phyloP scores from a whole-genome alignment of 345 rosid species.

The Populus ilicifolia region DNA sequence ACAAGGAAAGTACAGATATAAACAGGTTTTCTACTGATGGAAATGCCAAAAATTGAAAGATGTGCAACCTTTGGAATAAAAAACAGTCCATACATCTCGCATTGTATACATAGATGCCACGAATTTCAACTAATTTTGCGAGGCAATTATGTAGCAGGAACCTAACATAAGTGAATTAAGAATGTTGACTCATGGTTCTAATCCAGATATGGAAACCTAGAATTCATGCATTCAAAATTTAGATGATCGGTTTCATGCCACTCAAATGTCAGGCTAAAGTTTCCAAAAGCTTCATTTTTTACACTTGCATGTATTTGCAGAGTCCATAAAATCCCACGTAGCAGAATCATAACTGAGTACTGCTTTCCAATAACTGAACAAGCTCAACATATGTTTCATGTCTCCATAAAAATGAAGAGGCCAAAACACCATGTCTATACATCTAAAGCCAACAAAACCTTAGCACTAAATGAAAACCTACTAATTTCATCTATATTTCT shows the following conservation, averaged over 20 bases:
- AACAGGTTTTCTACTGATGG: not conserved
- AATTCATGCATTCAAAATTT: constrained; percentile 6
- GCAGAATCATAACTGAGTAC: not conserved
- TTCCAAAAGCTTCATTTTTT: not conserved
- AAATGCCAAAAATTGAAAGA: not conserved
- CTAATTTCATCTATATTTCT: not conserved
- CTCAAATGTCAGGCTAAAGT: not conserved
- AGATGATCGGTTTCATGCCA: not conserved
- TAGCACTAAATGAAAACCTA: not conserved
- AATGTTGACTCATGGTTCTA: not conserved
- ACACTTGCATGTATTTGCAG: not conserved
- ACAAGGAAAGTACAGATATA: not conserved
- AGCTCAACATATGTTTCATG: not conserved
- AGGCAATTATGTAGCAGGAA: not conserved
- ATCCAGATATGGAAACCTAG: not conserved
- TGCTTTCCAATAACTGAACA: not conserved
- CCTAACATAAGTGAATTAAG: not conserved
- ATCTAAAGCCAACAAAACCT: constrained; percentile 8
- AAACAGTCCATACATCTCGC: not conserved
- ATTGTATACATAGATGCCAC: not conserved
- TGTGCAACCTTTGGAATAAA: not conserved
- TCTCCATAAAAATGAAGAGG: constrained; percentile 10
- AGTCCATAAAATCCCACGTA: not conserved
- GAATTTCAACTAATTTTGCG: not conserved
- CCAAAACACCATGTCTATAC: constrained; percentile 9